Evolutionary conservation across 169 alveolate genomes (phyloP), one percentile per base, ranked within the genome.

Genomic region (Perkinsus marinus): DNA sequence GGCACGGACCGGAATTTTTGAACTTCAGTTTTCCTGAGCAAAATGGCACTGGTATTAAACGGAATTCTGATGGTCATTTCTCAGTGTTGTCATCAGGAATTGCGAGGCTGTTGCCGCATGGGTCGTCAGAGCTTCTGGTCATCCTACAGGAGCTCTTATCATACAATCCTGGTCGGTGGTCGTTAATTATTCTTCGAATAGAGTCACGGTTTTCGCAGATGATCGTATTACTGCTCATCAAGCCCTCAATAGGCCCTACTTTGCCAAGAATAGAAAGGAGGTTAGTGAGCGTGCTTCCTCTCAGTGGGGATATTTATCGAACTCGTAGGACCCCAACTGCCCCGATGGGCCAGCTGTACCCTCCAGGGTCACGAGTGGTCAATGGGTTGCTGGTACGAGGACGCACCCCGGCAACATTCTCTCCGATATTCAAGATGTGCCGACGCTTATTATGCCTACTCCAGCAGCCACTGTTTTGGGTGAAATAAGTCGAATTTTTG

Each of bases 1-100:
- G 94, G 43, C 93, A 94, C 79, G 95, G 96, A 0, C 92, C 94
- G 30, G 95, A 94, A 30, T 57, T 57, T 91, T 94, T 95, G 96
- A 96, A 95, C 68, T 95, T 96, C 89, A 95, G 95, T 91, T 96
- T 95, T 92, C 97, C 97, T n/a, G 93, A 92, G 41, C 93, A 95
- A 89, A 92, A 95, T 91, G 97, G 96, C 0, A 92, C 94, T 34
- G 96, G 96, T 39, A 57, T 93, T n/a, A n/a, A n/a, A n/a, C n/a
- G n/a, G n/a, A n/a, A n/a, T n/a, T n/a, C n/a, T n/a, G n/a, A n/a
- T n/a, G n/a, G n/a, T n/a, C n/a, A n/a, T n/a, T n/a, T n/a, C n/a
- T n/a, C n/a, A n/a, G n/a, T 10, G 10, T 41, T 41, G 46, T 41
- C 46, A 10, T 34, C 43, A 22, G 90, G 90, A 16, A 89, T 89